Evolutionary conservation across 2,329 filamentous ascomycete species (phyloP), one percentile per base, ranked within the genome.

Genomic region (Colletotrichum limetticola): DNA sequence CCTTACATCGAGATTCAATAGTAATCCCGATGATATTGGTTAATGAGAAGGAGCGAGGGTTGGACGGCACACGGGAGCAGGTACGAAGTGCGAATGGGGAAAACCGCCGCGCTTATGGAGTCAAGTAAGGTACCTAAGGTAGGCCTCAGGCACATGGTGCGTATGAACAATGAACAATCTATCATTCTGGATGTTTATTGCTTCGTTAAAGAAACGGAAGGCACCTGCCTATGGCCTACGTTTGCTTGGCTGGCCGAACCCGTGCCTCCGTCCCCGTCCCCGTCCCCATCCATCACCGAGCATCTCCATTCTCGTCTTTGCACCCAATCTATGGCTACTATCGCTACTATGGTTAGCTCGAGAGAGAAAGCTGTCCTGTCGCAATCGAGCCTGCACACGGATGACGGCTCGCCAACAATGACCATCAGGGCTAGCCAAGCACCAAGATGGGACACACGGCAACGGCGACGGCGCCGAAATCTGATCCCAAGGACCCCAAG

Each of bases 371-470:
- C 59, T 49, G 16, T 22, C 30, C 24, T n/a, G 57, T 42, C 52
- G 26, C 16, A 28, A 28, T 26, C 24, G 24, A 56, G 14, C 7
- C 19, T 7, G 37, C 37, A 42, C 42, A 49, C 42, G 42, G 42
- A 22, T 49, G 42, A 22, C 42, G 19, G 19, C 42, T 49, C 19
- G 42, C 42, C 42, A 49, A 49, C 19, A 49, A n/a, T n/a, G 19
- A 22, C 42, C 19, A 22, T 8, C 42, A 49, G 42, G 16, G 42
- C 42, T 49, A 49, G 42, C 42, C 42, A 49, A 49, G 42, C 42
- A 58, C 64, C 57, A 67, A 68, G 57, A 71, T 42, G 63, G 63
- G 26, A 65, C 53, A 37, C 58, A 65, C 65, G 64, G 68, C 68
- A 71, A 42, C 35, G 24, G 30, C 68, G 68, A 42, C 49, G 24